These are phyloP conservation scores for Cornus suecica DNA, from an alignment of 148 eudicot genomes.

Conservation along the genomic window DNA sequence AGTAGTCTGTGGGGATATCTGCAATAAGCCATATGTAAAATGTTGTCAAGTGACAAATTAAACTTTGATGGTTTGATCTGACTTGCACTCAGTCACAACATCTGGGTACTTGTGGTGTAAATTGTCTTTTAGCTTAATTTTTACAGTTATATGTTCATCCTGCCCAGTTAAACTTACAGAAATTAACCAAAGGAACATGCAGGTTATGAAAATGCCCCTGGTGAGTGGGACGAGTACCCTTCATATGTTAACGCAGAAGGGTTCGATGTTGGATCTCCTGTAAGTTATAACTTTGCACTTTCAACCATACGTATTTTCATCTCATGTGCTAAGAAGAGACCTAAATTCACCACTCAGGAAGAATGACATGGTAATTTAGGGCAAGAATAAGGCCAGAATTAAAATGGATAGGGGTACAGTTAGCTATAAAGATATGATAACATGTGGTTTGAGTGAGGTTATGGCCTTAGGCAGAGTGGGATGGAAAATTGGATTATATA, in stretches of 20 bases:
- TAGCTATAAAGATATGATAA: too few species aligned
- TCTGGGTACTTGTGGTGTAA: neutral
- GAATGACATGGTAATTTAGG: too few species aligned
- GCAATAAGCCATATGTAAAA: neutral
- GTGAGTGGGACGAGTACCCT: conserved; percentile 16
- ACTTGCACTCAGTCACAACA: neutral
- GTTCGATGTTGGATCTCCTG: conserved; percentile 15
- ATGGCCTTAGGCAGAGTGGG: too few species aligned
- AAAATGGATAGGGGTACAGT: too few species aligned
- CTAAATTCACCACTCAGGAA: too few species aligned
- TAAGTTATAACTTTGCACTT: conserved; percentile 6
- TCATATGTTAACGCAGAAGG: conserved; percentile 5
- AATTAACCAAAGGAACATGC: neutral
- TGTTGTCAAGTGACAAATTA: neutral
- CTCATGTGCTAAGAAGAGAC: too few species aligned
- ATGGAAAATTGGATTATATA: too few species aligned
- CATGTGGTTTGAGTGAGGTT: too few species aligned
- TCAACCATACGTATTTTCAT: neutral
- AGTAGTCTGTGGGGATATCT: neutral
- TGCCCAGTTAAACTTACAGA: neutral
- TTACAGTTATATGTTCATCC: neutral
- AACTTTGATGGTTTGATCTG: neutral
- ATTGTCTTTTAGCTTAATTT: neutral
- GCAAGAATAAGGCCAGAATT: too few species aligned
- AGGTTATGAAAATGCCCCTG: conserved; percentile 15